Conservation (phyloP, 2,329 filamentous ascomycete genomes). For the Fusarium odoratissimum region DNA sequence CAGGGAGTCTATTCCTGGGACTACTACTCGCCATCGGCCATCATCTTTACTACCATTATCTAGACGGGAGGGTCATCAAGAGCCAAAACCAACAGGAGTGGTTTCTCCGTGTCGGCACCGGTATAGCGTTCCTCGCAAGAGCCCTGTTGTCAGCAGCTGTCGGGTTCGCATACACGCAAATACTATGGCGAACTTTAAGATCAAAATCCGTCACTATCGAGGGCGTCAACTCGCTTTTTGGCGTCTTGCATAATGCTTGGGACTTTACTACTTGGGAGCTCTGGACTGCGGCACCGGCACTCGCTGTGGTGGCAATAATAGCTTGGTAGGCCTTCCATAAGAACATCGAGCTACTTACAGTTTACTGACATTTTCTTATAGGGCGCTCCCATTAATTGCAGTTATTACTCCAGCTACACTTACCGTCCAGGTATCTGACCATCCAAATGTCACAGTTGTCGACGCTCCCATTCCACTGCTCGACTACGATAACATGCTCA, state of each 20-base stretch:
- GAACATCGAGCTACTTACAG: accelerated
- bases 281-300: neutral
- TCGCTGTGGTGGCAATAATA: neutral
- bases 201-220: neutral
- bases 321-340: slow-evolving; percentile 3
- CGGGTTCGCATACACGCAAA: slow-evolving; percentile 11
- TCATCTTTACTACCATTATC: slow-evolving; percentile 8
- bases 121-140: slow-evolving; percentile 1
- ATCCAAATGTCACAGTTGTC: neutral
- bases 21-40: neutral
- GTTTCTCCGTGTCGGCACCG: slow-evolving; percentile 15
- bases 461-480: neutral
- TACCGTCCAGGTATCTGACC: neutral
- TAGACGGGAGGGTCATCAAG: neutral
- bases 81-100: slow-evolving; percentile 19
- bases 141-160: neutral
- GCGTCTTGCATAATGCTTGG: neutral
- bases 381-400: accelerated
- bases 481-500: neutral
- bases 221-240: slow-evolving; percentile 6
- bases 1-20: neutral
- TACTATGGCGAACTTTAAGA: slow-evolving; percentile 5
- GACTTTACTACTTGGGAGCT: neutral
- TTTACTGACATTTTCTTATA: accelerated
- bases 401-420: neutral